Conservation (phyloP, 2,329 filamentous ascomycete genomes). For the Helicocarpus griseus region DNA sequence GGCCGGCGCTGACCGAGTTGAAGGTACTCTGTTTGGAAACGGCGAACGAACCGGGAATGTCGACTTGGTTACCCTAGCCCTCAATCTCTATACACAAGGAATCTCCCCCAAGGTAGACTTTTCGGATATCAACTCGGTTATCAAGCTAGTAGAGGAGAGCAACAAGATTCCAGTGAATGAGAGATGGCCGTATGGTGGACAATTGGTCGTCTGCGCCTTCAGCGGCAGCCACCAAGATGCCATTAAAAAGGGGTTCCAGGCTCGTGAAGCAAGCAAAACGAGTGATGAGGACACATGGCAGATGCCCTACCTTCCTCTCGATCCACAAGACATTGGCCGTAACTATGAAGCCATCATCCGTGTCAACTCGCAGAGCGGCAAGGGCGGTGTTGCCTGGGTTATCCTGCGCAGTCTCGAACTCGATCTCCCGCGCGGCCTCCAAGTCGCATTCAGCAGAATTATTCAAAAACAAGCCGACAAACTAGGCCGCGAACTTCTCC, state of each 20-base stretch:
- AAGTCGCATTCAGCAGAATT: constrained; percentile 80
- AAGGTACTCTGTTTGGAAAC: constrained; percentile 89
- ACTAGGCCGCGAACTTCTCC: constrained; percentile 72
- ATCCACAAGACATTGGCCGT: constrained; percentile 84
- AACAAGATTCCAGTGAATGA: constrained; percentile 93
- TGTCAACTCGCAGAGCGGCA: constrained; percentile 93
- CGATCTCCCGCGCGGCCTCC: constrained; percentile 83
- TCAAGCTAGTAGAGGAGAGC: constrained; percentile 80
- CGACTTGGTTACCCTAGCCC: constrained; percentile 79
- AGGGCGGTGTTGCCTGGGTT: constrained; percentile 90
- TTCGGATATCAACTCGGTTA: constrained; percentile 75
- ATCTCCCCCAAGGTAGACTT: constrained; percentile 80
- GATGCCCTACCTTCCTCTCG: constrained; percentile 84
- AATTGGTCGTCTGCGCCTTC: constrained; percentile 86
- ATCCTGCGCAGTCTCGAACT: constrained; percentile 81
- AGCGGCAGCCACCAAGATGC: constrained; percentile 90
- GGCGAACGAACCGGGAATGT: constrained; percentile 94
- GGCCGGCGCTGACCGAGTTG: constrained; percentile 89
- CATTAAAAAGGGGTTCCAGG: constrained; percentile 76
- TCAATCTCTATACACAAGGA: constrained; percentile 94
- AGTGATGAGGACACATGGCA: constrained; percentile 63
- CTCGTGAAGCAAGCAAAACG: constrained; percentile 52
- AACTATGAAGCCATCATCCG: constrained; percentile 98
- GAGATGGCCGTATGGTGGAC: constrained; percentile 81
- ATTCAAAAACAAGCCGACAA: constrained; percentile 75